Percentiles rank a stretch among this genome's conserved stretches.
Conservation (phyloP, 345 rosid genomes). For the Syzygium grande region DNA sequence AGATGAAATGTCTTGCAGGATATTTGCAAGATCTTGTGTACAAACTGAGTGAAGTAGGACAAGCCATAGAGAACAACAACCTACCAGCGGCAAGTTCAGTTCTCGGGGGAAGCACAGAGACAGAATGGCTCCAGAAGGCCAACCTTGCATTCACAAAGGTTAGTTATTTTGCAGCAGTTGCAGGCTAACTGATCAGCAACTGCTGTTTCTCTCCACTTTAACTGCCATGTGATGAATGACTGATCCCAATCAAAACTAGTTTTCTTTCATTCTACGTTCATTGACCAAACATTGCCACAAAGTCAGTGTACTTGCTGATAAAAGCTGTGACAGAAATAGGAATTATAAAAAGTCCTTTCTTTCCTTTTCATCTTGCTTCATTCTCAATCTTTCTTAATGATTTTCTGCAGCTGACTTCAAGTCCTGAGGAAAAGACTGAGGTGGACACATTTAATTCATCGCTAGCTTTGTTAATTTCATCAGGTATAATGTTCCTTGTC, state of each 20-base stretch:
- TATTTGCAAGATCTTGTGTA: slow-evolving; percentile 85
- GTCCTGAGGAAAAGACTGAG: slow-evolving; percentile 57
- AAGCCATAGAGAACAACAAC: slow-evolving; percentile 84
- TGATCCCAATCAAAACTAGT: background rate
- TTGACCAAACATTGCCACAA: background rate
- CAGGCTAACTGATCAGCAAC: background rate
- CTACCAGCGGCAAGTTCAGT: slow-evolving; percentile 56
- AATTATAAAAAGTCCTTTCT: background rate
- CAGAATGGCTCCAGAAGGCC: slow-evolving; percentile 72
- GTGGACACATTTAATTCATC: slow-evolving; percentile 76
- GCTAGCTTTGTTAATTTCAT: slow-evolving; percentile 65
- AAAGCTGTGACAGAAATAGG: background rate
- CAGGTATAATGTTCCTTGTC: slow-evolving; percentile 32
- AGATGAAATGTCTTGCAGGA: slow-evolving; percentile 33
- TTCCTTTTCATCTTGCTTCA: background rate
- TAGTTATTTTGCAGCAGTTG: background rate
- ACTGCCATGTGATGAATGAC: background rate
- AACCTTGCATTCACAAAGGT: slow-evolving; percentile 75
- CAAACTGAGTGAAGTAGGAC: slow-evolving; percentile 85
- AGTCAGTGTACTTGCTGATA: background rate
- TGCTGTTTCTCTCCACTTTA: background rate
- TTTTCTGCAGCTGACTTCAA: slow-evolving; percentile 51
- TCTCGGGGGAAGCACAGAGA: slow-evolving; percentile 56
- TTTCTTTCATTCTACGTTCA: background rate
- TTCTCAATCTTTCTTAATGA: slow-evolving; percentile 1